Percentiles rank a stretch among this genome's conserved stretches.
Conservation (phyloP, 345 rosid genomes). For the Gossypium anomalum region DNA sequence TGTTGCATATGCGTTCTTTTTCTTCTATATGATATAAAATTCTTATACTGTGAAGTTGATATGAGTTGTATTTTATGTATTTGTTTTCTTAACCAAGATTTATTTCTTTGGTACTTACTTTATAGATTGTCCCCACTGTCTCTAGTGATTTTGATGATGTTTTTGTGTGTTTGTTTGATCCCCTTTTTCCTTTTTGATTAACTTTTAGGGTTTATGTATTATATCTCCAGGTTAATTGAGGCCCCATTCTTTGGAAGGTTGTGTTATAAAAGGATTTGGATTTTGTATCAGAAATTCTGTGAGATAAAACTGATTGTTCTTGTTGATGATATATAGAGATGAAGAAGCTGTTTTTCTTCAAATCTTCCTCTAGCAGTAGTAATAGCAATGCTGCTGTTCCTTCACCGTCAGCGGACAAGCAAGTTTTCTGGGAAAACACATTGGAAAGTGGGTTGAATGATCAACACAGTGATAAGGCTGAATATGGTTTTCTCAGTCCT, state of each 20-base stretch:
- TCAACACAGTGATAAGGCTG: constrained; percentile 33
- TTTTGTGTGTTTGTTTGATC: constrained; percentile 8
- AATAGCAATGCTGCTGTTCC: constrained; percentile 22
- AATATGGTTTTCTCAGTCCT: constrained; percentile 30
- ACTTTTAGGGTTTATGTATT: constrained; percentile 20
- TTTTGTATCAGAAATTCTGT: constrained; percentile 15
- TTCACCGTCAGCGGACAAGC: constrained; percentile 42
- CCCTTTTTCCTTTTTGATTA: constrained; percentile 15
- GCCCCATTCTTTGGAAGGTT: constrained; percentile 20
- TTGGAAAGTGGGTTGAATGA: constrained; percentile 28
- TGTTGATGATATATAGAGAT: constrained; percentile 37
- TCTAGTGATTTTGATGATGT: constrained; percentile 22
- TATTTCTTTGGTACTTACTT: constrained; percentile 8
- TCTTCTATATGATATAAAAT: neutral
- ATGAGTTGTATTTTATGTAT: constrained; percentile 22
- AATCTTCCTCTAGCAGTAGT: constrained; percentile 51
- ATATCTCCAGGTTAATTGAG: constrained; percentile 36
- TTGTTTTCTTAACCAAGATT: constrained; percentile 17
- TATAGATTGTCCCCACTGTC: neutral
- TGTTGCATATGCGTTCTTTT: constrained; percentile 20
- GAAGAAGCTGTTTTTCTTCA: constrained; percentile 89
- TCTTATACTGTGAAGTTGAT: constrained; percentile 6
- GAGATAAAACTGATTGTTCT: constrained; percentile 18
- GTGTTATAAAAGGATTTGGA: constrained; percentile 17
- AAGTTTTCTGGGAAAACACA: constrained; percentile 37